Base-by-base conservation (phyloP, 2,329 filamentous ascomycete genomes). In the Alternaria alternata region DNA sequence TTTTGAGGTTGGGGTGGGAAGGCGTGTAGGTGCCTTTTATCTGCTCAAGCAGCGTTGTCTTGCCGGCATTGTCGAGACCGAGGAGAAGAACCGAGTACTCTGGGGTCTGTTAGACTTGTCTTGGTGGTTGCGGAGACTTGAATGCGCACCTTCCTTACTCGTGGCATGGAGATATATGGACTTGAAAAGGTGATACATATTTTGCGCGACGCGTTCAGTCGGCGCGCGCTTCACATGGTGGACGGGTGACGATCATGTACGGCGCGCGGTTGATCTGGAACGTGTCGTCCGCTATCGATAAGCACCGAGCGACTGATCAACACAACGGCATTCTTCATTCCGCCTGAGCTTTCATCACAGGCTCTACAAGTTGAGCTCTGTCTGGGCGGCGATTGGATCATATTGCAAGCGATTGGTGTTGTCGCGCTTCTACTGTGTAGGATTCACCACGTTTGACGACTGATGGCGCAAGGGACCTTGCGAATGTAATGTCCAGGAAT, bases 51-150 rank as follows among this genome's bases (percentile, higher is more conserved):
- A 98, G 94, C 26, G 95, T 98, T 41, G 95, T 98, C 85, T 98
- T 98, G 80, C 95, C 95, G 62, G 95, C 95, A 78, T 98, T 98
- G 84, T 98, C 95, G 75, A 98, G 91, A 65, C 95, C 95, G 72
- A 98, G 91, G 69, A 98, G 90, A 75, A 98, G 92, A 74, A 97
- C 92, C 22, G 94, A 97, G 85, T 97, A 98, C 83, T 98, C 94
- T 95, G 74, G 36, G 57, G 22, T 48, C 1, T 11, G 59, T 68
- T 43, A 68, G 65, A 24, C 57, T 3, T 5, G 32, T 26, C 18
- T 24, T 36, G 26, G 8, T 14, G 4, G 34, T 12, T 41, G 44
- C 41, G 42, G 30, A 30, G 8, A 42, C 52, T 53, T 51, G 28
- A 51, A 57, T 12, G 32, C 30, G 22, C 59, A 93, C 93, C 93